Conservation (phyloP, 192 early-diverging fungal species). For the Backusella luteola region DNA sequence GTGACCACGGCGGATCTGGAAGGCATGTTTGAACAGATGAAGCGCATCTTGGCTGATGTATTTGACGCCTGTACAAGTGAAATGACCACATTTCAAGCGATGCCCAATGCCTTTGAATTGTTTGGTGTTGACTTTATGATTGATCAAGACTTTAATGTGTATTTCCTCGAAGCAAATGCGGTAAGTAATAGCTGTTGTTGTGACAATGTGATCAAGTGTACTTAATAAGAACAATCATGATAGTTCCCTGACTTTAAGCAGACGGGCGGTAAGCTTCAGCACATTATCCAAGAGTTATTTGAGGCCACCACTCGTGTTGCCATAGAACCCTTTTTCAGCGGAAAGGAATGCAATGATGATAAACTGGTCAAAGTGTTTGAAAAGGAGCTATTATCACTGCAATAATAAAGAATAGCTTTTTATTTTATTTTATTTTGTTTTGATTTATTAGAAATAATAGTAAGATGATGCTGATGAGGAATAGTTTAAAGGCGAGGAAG, state of each 20-base stretch:
- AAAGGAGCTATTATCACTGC: slow-evolving; percentile 19
- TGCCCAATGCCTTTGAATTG: slow-evolving; percentile 62
- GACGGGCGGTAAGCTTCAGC: slow-evolving; percentile 49
- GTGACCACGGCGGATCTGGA: slow-evolving; percentile 40
- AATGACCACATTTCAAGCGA: slow-evolving; percentile 62
- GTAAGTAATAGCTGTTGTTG: slow-evolving; percentile 18
- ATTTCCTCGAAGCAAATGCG: slow-evolving; percentile 64
- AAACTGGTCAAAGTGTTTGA: slow-evolving; percentile 33
- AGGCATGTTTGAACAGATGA: slow-evolving; percentile 54
- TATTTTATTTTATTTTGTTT: neutral
- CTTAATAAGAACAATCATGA: neutral
- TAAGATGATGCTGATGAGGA: neutral
- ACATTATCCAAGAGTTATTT: slow-evolving; percentile 61
- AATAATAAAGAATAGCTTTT: neutral
- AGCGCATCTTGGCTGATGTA: slow-evolving; percentile 49
- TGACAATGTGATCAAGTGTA: neutral
- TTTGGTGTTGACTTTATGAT: slow-evolving; percentile 70
- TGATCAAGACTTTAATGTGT: slow-evolving; percentile 48
- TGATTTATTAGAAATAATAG: neutral
- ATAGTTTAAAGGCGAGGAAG: neutral
- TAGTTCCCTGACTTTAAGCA: slow-evolving; percentile 71
- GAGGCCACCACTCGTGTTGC: slow-evolving; percentile 42
- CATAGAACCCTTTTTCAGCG: slow-evolving; percentile 35
- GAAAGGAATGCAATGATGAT: neutral
- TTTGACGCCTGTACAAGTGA: slow-evolving; percentile 61